A percentile compares a stretch with the other conserved stretches of the same genome.
These are phyloP conservation scores for Fibroporia radiculosa DNA, from an alignment of 768 basidiomycete species.

Conservation along the genomic window DNA sequence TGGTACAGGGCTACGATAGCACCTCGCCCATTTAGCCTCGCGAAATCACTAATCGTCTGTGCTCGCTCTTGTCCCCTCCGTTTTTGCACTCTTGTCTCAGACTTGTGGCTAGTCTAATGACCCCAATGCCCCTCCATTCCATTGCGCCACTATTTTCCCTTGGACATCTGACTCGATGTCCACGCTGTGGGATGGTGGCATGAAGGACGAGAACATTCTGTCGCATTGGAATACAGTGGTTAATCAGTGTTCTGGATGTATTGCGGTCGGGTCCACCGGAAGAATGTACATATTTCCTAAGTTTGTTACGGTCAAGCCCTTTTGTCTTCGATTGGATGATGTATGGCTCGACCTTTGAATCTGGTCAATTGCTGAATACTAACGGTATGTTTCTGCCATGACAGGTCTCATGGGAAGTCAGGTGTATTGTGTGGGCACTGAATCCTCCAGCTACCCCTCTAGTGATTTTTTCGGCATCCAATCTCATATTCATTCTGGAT, in stretches of 20 bases:
- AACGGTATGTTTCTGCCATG: not conserved
- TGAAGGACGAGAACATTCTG: constrained; percentile 22
- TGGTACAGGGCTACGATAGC: constrained; percentile 12
- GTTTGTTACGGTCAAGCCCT: constrained; percentile 6
- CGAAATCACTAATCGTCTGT: constrained; percentile 8
- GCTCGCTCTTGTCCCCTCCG: not conserved
- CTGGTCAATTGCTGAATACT: constrained; percentile 5
- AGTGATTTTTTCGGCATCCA: constrained; percentile 45
- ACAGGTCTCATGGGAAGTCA: constrained; percentile 6
- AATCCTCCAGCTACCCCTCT: constrained; percentile 49
- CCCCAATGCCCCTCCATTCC: constrained; percentile 14
- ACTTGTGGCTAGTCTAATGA: not conserved
- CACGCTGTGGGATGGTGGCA: constrained; percentile 28
- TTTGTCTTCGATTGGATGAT: constrained; percentile 8
- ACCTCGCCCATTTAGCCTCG: constrained; percentile 7
- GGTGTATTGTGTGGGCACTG: constrained; percentile 47
- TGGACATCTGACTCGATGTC: constrained; percentile 28
- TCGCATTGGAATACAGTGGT: constrained; percentile 40
- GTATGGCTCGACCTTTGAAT: constrained; percentile 2
- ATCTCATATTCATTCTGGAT: constrained; percentile 51
- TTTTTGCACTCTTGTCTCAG: not conserved
- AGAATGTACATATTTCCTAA: constrained; percentile 17
- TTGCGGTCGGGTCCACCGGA: constrained; percentile 32
- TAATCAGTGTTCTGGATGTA: constrained; percentile 40
- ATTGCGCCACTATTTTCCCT: constrained; percentile 19